These are phyloP conservation scores for Sextonia rubra DNA, from an alignment of 164 flowering plant genomes.

Conservation along the genomic window DNA sequence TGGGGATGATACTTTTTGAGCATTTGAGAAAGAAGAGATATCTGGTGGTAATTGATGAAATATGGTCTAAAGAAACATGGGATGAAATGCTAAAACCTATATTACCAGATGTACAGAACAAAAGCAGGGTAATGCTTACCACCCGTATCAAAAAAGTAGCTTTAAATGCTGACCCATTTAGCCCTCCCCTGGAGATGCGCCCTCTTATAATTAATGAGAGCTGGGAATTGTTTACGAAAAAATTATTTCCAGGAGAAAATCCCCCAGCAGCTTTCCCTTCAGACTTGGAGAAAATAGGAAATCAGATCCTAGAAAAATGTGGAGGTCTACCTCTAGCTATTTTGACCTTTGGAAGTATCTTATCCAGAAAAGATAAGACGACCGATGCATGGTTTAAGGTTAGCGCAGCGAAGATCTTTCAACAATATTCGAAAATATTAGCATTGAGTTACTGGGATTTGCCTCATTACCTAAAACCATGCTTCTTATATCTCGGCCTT, in stretches of 20 bases:
- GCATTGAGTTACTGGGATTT: slow-evolving; percentile 46
- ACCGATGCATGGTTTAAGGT: slow-evolving; percentile 35
- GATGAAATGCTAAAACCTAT: slow-evolving; percentile 14
- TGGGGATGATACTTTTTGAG: slow-evolving; percentile 14
- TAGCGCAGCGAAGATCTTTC: too few species aligned
- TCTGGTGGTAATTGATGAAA: slow-evolving; percentile 35
- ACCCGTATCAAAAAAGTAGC: slow-evolving; percentile 8
- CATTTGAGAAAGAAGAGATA: slow-evolving; percentile 6
- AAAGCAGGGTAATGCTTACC: slow-evolving; percentile 2
- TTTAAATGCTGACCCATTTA: slow-evolving; percentile 1
- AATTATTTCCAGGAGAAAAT: slow-evolving; percentile 6
- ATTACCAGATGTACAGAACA: slow-evolving; percentile 16
- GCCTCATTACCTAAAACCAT: slow-evolving; percentile 35
- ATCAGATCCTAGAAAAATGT: slow-evolving; percentile 38
- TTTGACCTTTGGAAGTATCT: slow-evolving; percentile 41
- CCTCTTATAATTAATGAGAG: slow-evolving; percentile 16
- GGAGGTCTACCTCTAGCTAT: slow-evolving; percentile 48
- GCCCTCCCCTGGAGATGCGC: background rate
- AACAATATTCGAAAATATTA: slow-evolving; percentile 18
- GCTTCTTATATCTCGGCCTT: slow-evolving; percentile 40
- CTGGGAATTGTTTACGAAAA: slow-evolving; percentile 28
- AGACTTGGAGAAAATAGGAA: background rate
- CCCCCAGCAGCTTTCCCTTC: background rate
- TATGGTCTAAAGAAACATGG: slow-evolving; percentile 29
- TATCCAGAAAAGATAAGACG: slow-evolving; percentile 26